Percentiles rank a stretch among this genome's conserved stretches.
phyloP scores from a whole-genome alignment of 495 filamentous ascomycete species.

The Aspergillus bridgeri region DNA sequence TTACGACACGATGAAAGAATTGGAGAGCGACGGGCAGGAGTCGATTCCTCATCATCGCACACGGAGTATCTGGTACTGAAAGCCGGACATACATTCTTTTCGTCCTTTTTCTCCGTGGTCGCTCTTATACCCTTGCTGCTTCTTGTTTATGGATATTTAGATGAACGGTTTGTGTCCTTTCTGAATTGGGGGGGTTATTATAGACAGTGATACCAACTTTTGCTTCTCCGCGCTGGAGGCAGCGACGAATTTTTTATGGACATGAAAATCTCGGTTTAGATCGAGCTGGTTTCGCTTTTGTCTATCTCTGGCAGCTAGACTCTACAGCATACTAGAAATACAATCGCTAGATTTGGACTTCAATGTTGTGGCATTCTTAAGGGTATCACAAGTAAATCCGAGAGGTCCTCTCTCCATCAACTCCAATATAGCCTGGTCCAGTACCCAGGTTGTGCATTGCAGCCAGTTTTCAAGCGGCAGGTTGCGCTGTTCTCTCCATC shows the following conservation, averaged over 20 bases:
- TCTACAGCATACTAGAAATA: not conserved
- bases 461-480: not conserved
- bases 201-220: constrained; percentile 9
- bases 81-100: not conserved
- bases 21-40: constrained; percentile 58
- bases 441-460: not conserved
- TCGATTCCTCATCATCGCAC: constrained; percentile 87
- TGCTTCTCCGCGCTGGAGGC: constrained; percentile 12
- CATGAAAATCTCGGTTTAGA: not conserved
- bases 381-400: constrained; percentile 7
- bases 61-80: constrained; percentile 92
- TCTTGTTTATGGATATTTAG: not conserved
- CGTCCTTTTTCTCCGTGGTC: not conserved
- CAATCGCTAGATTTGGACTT: not conserved
- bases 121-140: constrained; percentile 8
- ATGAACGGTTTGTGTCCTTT: not conserved
- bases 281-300: not conserved
- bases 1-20: constrained; percentile 86
- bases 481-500: constrained; percentile 14
- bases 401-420: not conserved
- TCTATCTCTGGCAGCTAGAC: constrained; percentile 2
- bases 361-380: not conserved
- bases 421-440: not conserved
- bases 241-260: constrained; percentile 6
- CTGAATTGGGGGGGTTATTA: constrained; percentile 4